These are phyloP conservation scores for Plenodomus biglobosus DNA, from an alignment of 2,329 filamentous ascomycete species.

Conservation along the genomic window DNA sequence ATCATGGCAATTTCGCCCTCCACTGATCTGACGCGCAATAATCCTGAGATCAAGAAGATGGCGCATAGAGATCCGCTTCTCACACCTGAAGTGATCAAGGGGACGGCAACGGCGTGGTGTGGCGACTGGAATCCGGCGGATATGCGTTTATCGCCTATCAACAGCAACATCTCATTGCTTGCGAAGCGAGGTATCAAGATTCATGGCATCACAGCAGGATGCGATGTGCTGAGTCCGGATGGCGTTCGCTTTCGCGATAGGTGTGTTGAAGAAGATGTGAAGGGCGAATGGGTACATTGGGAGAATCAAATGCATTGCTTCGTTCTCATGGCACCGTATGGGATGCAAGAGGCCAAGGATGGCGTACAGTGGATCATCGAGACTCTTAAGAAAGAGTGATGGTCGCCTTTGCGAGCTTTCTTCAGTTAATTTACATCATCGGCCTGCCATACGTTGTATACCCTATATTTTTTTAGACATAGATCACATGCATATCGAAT, in stretches of 20 bases:
- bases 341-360: conserved; percentile 51
- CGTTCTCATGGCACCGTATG: conserved; percentile 53
- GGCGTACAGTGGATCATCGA: conserved; percentile 52
- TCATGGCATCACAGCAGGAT: conserved; percentile 55
- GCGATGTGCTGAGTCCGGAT: conserved; percentile 59
- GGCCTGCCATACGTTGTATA: not conserved
- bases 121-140: conserved; percentile 47
- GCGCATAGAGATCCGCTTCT: conserved; percentile 52
- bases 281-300: conserved; percentile 61
- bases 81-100: conserved; percentile 45
- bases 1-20: conserved; percentile 54
- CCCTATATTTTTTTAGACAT: not conserved
- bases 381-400: conserved; percentile 31
- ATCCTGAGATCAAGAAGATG: conserved; percentile 48
- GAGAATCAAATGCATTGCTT: conserved; percentile 64
- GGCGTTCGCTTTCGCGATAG: conserved; percentile 52
- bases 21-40: conserved; percentile 52
- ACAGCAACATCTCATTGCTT: conserved; percentile 48
- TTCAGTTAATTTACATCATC: not conserved
- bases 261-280: conserved; percentile 46
- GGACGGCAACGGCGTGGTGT: conserved; percentile 48
- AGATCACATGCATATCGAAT: too few relatives aligned
- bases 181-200: conserved; percentile 49
- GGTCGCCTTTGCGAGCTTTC: not conserved
- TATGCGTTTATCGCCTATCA: conserved; percentile 53